Conservation (phyloP, 1,284 basidiomycete species). For the Sanghuangporus sanghuang region DNA sequence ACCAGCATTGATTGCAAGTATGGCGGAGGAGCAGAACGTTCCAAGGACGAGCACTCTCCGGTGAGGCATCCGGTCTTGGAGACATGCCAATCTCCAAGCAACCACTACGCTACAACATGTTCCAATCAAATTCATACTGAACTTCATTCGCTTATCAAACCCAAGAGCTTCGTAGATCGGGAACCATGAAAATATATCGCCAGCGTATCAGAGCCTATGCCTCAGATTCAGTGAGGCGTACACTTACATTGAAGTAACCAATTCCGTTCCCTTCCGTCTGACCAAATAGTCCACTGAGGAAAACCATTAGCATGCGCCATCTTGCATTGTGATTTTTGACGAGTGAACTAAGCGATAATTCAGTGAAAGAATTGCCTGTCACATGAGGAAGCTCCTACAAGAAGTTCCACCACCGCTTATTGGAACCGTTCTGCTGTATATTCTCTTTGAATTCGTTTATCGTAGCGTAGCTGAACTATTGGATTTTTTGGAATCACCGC, state of each 20-base stretch:
- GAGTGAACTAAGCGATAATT: slow-evolving; percentile 2
- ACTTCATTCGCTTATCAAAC: slow-evolving; percentile 29
- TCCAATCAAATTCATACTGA: slow-evolving; percentile 33
- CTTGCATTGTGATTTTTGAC: slow-evolving; percentile 20
- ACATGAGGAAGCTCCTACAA: slow-evolving; percentile 13
- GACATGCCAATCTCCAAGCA: slow-evolving; percentile 8
- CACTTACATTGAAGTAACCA: slow-evolving; percentile 14
- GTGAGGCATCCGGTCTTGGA: slow-evolving; percentile 15
- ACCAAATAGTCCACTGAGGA: slow-evolving; percentile 27
- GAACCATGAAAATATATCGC: no score
- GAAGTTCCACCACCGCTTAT: slow-evolving; percentile 44
- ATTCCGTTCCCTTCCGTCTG: slow-evolving; percentile 15
- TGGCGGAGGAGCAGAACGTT: slow-evolving; percentile 13
- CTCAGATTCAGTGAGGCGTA: no score
- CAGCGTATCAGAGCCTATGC: no score
- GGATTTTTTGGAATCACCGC: slow-evolving; percentile 25
- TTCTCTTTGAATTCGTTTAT: slow-evolving; percentile 39
- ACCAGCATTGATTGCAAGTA: slow-evolving; percentile 25
- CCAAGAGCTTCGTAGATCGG: no score
- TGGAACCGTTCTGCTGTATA: slow-evolving; percentile 36
- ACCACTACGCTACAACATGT: slow-evolving; percentile 10
- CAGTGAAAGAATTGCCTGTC: slow-evolving; percentile 17
- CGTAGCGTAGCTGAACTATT: slow-evolving; percentile 33
- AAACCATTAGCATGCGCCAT: slow-evolving; percentile 25
- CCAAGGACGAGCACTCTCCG: slow-evolving; percentile 12